A percentile compares a stretch with the other conserved stretches of the same genome.
These are phyloP conservation scores for Isatis tinctoria DNA, from an alignment of 345 rosid species.

Conservation along the genomic window DNA sequence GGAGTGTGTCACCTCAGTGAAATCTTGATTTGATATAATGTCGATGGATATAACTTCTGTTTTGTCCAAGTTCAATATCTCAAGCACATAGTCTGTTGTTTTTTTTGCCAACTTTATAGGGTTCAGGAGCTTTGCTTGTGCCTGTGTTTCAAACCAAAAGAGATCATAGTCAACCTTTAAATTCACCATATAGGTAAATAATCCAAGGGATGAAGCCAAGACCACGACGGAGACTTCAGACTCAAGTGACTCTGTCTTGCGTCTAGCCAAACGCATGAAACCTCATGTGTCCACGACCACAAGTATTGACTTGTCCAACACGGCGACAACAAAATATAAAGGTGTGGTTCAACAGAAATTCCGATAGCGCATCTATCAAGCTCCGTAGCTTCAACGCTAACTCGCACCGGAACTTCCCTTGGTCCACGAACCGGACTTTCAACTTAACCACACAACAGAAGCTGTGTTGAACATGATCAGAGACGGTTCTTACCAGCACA, in stretches of 20 bases:
- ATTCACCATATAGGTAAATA: neutral
- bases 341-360: conserved; percentile 53
- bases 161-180: conserved; percentile 11
- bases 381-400: conserved; percentile 39
- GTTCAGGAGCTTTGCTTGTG: conserved; percentile 72
- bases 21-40: conserved; percentile 96
- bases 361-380: conserved; percentile 59
- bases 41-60: conserved; percentile 83
- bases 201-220: conserved; percentile 6
- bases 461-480: conserved; percentile 54
- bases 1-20: conserved; percentile 71
- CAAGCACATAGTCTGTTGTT: conserved; percentile 65
- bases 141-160: conserved; percentile 46
- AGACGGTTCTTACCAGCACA: conserved; percentile 63
- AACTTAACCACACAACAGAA: conserved; percentile 32
- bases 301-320: neutral
- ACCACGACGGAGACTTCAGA: conserved; percentile 22
- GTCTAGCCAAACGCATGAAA: neutral
- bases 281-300: neutral
- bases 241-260: conserved; percentile 18
- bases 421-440: conserved; percentile 55
- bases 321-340: conserved; percentile 37
- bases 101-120: conserved; percentile 91
- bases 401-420: conserved; percentile 54
- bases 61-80: conserved; percentile 88